Base-by-base conservation (phyloP, 148 eudicot species). In the Fallopia convolvulus region DNA sequence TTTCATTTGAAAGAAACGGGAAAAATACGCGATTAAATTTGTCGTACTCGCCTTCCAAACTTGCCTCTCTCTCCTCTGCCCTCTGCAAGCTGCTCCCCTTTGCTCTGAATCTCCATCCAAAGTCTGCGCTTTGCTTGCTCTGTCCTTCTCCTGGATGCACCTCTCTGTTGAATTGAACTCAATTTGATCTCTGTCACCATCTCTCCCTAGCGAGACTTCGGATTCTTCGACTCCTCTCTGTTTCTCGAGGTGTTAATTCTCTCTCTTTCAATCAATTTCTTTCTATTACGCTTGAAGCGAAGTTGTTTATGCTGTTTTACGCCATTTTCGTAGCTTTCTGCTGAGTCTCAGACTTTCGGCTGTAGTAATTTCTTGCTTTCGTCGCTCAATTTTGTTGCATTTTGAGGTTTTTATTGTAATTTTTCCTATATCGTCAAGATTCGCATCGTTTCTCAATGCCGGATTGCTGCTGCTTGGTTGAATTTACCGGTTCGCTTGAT, bases 31-130 rank as follows among this genome's bases (percentile, higher is more conserved):
- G 15, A 17, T 6, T 44, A 68, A 68, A 68, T 68, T 33, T 4
- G 72, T 68, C 72, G 72, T 68, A 68, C 41, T 65, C 72, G 72
- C 72, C 44, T 68, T 68, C 1, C 20, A 33, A 20, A 68, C 17
- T 68, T 36, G 40, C 32, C 70, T 32, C 70, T 63, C 70, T 66
- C 70, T 14, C 30, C 40, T 63, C 39, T 12, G 61, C 26, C 23
- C 39, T 33, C 72, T 68, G 72, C 44, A 36, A 36, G n/a, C 72
- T 39, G 72, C 72, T 36, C 36, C 41, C 21, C 72, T 6, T 36
- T 68, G 44, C 72, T 68, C 72, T 68, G 6, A 14, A 36, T 68
- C 72, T 68, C 72, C 44, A 32, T 11, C 40, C 70, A 10, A 63
- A 63, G 7, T 14, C 3, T 14, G 18, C 70, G 40, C 12, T 30